These are phyloP conservation scores for Pseudohyphozyma bogoriensis DNA, from an alignment of 768 basidiomycete species.

Conservation along the genomic window DNA sequence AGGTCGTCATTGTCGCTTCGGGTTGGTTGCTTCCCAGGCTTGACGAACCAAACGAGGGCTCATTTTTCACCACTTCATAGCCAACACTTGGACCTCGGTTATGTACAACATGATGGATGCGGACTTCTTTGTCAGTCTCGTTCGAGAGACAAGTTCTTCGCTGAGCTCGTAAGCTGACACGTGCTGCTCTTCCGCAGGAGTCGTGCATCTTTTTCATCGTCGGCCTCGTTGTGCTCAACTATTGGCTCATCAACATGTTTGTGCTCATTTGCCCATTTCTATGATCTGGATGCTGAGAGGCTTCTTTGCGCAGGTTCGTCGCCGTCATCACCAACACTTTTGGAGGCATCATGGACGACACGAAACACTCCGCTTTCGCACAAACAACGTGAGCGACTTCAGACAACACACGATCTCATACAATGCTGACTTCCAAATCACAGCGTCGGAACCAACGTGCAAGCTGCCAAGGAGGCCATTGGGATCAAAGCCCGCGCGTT, in stretches of 20 bases:
- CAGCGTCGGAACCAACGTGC: not conserved
- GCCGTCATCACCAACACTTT: slow-evolving; percentile 95
- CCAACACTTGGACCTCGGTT: slow-evolving; percentile 38
- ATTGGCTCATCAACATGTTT: slow-evolving; percentile 40
- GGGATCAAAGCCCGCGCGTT: not conserved
- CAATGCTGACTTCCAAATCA: not conserved
- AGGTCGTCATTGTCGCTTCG: slow-evolving; percentile 73
- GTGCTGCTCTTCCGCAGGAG: too few relatives aligned
- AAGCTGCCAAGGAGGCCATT: slow-evolving; percentile 6
- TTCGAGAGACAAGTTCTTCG: too few relatives aligned
- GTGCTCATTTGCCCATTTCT: not conserved
- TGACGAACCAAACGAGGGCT: not conserved
- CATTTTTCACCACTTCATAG: slow-evolving; percentile 6
- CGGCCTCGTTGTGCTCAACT: slow-evolving; percentile 75
- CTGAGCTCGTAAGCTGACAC: too few relatives aligned
- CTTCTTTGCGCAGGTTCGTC: slow-evolving; percentile 47
- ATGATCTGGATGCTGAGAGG: not conserved
- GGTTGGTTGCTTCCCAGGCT: slow-evolving; percentile 44
- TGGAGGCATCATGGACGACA: slow-evolving; percentile 71
- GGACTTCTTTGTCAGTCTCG: slow-evolving; percentile 79
- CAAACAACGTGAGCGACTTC: slow-evolving; percentile 44
- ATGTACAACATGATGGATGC: slow-evolving; percentile 87
- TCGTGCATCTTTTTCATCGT: slow-evolving; percentile 79
- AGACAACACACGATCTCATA: not conserved
- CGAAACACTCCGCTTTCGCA: slow-evolving; percentile 84